Evolutionary conservation across 2,329 filamentous ascomycete genomes (phyloP), one percentile per base, ranked within the genome.

Genomic region (Trichophyton schoenleinii): DNA sequence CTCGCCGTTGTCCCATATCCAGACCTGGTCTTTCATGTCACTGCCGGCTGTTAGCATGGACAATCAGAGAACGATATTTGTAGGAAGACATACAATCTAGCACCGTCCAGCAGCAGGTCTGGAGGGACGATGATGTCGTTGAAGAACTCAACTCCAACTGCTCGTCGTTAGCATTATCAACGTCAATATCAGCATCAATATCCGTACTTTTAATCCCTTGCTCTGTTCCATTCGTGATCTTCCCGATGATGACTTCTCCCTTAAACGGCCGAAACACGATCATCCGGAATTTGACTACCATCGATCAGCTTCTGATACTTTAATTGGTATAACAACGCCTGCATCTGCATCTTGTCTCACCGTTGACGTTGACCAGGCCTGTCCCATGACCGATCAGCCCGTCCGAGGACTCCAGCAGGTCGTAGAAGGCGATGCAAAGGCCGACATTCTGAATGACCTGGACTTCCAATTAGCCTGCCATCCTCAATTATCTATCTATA

Each of bases 211-310:
- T 84, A 68, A 95, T 89, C 42, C 88, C 91, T 1, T 85, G 78
- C 6, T 85, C 80, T 0, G 82, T 87, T 41, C 86, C 86, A 66
- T 84, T 86, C 65, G 86, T 86, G 73, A 99, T 96, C 66, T 85
- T 87, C 15, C 89, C 94, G 52, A 89, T 80, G 69, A 99, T 81
- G 63, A 96, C 89, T 72, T 99, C 94, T 57, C 90, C 89, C 71
- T 95, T 95, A 78, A 96, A 97, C 0, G 94, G 94, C 25, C 94
- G 86, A 73, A 97, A 99, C 34, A 99, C 91, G 18, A 96, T 81
- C 70, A 99, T 80, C 22, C 91, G 88, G 70, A 97, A 99, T 72
- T 95, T 91, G 58, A 95, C 92, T 94, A 65, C 18, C 52, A 36
- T 41, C 20, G 31, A 13, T 22, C 9, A 22, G 8, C 46, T 3